Evolutionary conservation across 1,284 basidiomycete species (phyloP), one percentile per base, ranked within the genome.

Genomic region (Ganoderma multipileum): DNA sequence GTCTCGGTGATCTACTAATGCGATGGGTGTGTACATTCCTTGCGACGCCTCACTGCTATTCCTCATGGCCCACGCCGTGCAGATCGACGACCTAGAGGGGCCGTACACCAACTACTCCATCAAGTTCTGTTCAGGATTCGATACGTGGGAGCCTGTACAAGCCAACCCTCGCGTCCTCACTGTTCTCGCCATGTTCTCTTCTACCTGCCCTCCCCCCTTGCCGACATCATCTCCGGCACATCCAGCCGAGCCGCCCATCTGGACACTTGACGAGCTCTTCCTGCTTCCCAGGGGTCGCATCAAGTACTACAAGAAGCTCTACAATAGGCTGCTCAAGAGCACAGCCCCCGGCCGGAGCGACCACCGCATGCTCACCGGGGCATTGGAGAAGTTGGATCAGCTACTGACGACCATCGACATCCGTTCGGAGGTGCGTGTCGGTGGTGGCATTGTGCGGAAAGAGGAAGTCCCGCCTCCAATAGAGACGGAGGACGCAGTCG

Each of bases 1-100:
- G 94, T 14, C 86, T 99, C 26, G 97, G 97, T 61, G 97, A 99
- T 80, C 83, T 99, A 60, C 86, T 99, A 68, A 98, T 99, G 94
- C 91, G 94, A 82, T 99, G 97, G 97, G 96, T 97, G 74, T 75
- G 89, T 81, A 81, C 76, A 18, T 7, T 39, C 26, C 3, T 55
- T 12, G 16, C n/a, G 23, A 23, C 47, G 14, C 30, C 36, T 8
- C 20, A 26, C 30, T 44, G 55, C 14, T 16, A 42, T 47, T 54
- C 41, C 33, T 70, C 52, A 42, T 54, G 33, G 52, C 66, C 67
- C 63, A 61, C 63, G 39, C 16, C 39, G 38, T 50, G 18, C 76
- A 97, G 95, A 94, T 98, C 73, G 93, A 95, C 72, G 95, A 98
- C 77, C 83, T 98, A 54, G 93, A 96, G 70, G 85, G 85, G 8